These are phyloP conservation scores for Notholithocarpus densiflorus DNA, from an alignment of 306 rosid genomes.

Conservation along the genomic window DNA sequence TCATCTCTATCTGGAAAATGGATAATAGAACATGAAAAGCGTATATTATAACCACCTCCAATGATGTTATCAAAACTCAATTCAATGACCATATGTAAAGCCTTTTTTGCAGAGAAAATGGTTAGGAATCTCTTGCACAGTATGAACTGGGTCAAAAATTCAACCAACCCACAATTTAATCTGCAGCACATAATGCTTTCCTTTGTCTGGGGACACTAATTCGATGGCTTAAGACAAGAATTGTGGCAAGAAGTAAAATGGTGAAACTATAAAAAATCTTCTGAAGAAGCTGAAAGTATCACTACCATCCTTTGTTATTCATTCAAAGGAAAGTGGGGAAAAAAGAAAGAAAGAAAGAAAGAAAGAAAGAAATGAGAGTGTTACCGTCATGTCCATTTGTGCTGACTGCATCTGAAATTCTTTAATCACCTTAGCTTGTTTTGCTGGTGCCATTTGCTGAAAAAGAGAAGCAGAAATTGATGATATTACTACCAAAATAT, in stretches of 20 bases:
- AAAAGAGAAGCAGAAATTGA: constrained; percentile 24
- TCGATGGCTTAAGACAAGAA: not conserved
- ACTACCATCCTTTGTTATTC: no score
- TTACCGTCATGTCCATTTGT: constrained; percentile 98
- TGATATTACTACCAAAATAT: not conserved
- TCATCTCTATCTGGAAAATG: constrained; percentile 85
- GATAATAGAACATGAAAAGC: not conserved
- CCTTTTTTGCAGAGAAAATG: not conserved
- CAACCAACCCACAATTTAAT: not conserved
- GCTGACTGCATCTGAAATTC: constrained; percentile 95
- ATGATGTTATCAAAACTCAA: not conserved
- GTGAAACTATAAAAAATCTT: not conserved
- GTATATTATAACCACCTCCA: not conserved
- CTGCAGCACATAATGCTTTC: not conserved
- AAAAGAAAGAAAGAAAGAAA: not conserved
- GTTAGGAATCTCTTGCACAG: not conserved
- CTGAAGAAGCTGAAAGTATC: not conserved
- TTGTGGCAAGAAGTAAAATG: not conserved
- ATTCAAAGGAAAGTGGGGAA: not conserved
- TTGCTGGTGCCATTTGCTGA: constrained; percentile 97
- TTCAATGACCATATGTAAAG: not conserved
- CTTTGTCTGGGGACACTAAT: not conserved
- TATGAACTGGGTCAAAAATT: not conserved
- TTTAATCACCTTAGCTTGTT: constrained; percentile 80
- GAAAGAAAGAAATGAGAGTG: no score